These are phyloP conservation scores for Apiotrichum gamsii DNA, from an alignment of 1,284 basidiomycete genomes.

Conservation along the genomic window DNA sequence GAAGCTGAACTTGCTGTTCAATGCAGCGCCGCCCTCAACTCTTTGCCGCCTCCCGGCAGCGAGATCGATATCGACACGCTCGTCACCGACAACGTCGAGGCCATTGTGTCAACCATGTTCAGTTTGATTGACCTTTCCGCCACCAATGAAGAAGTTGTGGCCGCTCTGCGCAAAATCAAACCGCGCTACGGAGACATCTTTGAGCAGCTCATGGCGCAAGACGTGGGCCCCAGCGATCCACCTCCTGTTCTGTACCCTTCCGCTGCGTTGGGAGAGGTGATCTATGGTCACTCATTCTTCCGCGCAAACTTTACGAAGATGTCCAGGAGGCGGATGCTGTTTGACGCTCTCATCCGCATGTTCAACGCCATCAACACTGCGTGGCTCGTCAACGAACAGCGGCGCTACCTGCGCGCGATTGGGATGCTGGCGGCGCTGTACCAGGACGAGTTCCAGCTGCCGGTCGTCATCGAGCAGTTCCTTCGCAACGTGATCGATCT, in stretches of 20 bases:
- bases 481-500: conserved; percentile 63
- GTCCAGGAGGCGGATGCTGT: conserved; percentile 51
- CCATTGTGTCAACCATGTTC: conserved; percentile 23
- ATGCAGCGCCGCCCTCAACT: no score
- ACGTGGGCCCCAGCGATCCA: background rate
- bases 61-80: background rate
- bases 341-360: conserved; percentile 68
- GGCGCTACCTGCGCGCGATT: conserved; percentile 66
- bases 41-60: background rate
- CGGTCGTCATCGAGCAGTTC: conserved; percentile 59
- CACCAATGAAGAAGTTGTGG: conserved; percentile 4
- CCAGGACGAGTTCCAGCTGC: conserved; percentile 54
- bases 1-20: no score
- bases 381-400: conserved; percentile 79
- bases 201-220: conserved; percentile 6
- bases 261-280: background rate
- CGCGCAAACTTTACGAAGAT: background rate
- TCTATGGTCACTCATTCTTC: conserved; percentile 11
- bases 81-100: conserved; percentile 6
- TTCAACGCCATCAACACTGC: conserved; percentile 62
- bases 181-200: conserved; percentile 1
- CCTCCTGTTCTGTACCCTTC: conserved; percentile 7
- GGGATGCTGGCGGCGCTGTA: conserved; percentile 64
- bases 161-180: background rate
- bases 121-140: conserved; percentile 13